Conservation (phyloP, 352 stramenopile species). For the Phytophthora pistaciae region DNA sequence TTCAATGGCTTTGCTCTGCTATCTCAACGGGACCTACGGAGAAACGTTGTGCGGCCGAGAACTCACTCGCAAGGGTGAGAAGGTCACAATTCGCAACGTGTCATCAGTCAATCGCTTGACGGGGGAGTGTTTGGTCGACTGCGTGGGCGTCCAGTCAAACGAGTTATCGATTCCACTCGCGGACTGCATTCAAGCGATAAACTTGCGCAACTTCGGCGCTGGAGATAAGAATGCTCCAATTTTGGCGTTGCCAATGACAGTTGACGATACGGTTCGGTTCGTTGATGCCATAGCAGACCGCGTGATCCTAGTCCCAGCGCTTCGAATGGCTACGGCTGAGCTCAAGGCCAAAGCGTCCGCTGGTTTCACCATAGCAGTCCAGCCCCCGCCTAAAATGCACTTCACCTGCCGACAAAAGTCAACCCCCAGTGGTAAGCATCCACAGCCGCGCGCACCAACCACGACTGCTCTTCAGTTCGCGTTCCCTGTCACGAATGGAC, state of each 20-base stretch:
- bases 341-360: conserved; percentile 47
- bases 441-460: neutral
- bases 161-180: conserved; percentile 32
- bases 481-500: conserved; percentile 59
- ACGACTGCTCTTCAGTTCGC: conserved; percentile 20
- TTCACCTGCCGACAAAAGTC: conserved; percentile 36
- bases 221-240: conserved; percentile 29
- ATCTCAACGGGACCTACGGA: conserved; percentile 68
- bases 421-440: neutral
- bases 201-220: conserved; percentile 49
- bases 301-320: conserved; percentile 42
- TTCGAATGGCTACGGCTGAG: conserved; percentile 67
- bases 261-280: conserved; percentile 49
- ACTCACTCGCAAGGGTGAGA: conserved; percentile 44
- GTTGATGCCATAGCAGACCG: conserved; percentile 46
- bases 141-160: conserved; percentile 2
- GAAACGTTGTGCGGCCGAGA: conserved; percentile 53
- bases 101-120: conserved; percentile 47
- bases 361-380: conserved; percentile 51
- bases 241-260: conserved; percentile 43
- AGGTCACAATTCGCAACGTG: conserved; percentile 43
- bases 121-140: conserved; percentile 56
- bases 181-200: conserved; percentile 69
- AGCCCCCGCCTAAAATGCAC: conserved; percentile 59
- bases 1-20: conserved; percentile 54